These are phyloP conservation scores for Albophoma yamanashiensis DNA, from an alignment of 2,329 filamentous ascomycete genomes.

Conservation along the genomic window DNA sequence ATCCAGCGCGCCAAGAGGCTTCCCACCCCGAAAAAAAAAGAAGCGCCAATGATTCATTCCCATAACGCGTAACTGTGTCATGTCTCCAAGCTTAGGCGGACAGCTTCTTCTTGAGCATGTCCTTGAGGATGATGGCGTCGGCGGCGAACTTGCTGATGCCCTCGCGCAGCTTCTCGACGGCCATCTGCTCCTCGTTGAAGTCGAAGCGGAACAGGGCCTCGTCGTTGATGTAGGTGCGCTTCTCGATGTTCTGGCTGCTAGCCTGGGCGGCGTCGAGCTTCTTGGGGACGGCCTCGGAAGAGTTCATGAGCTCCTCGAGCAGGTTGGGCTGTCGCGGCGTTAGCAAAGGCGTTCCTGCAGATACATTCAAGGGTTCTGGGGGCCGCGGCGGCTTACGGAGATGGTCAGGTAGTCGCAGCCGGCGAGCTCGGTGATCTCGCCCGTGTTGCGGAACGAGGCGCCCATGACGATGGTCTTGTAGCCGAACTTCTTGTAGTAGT, in stretches of 20 bases:
- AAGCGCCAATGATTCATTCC: background rate
- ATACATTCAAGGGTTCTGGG: background rate
- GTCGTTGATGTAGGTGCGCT: conserved; percentile 83
- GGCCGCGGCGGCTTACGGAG: conserved; percentile 50
- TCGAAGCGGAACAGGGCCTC: conserved; percentile 93
- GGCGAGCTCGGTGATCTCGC: conserved; percentile 96
- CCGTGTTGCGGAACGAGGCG: conserved; percentile 90
- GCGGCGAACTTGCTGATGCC: conserved; percentile 99
- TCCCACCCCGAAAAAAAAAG: background rate
- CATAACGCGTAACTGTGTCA: background rate
- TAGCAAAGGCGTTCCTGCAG: conserved; percentile 3
- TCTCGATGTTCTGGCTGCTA: conserved; percentile 61
- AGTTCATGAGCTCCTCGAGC: conserved; percentile 89
- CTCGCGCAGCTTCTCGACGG: conserved; percentile 96
- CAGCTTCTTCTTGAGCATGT: conserved; percentile 82
- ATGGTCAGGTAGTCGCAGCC: conserved; percentile 99
- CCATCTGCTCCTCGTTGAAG: conserved; percentile 99
- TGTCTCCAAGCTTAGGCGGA: conserved; percentile 3
- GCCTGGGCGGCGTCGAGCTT: conserved; percentile 42
- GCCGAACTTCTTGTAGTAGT: conserved; percentile 99
- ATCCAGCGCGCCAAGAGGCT: background rate
- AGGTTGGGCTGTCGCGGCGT: conserved; percentile 59
- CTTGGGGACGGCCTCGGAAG: conserved; percentile 63
- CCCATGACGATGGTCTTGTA: conserved; percentile 99
- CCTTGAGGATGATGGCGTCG: conserved; percentile 89